Conservation (phyloP, 208 protist species). For the Acanthamoeba polyphaga region DNA sequence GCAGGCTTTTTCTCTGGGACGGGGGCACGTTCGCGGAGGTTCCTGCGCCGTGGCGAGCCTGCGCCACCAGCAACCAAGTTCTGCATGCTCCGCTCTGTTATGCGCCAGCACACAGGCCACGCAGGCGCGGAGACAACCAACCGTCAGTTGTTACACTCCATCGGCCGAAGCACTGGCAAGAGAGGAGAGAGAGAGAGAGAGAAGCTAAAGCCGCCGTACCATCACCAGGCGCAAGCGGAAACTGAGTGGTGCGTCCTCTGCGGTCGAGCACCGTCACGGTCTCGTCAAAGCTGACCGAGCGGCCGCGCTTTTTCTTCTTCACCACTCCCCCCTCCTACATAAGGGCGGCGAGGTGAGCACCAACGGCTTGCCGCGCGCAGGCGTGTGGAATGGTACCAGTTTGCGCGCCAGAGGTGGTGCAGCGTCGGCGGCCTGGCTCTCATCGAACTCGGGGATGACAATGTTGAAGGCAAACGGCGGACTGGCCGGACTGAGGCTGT, state of each 20-base stretch:
- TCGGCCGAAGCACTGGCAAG: neutral
- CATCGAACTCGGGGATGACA: slow-evolving; percentile 16
- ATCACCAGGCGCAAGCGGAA: neutral
- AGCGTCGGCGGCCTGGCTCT: neutral
- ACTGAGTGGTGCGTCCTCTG: neutral
- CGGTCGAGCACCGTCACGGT: neutral
- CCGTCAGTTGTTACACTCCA: neutral
- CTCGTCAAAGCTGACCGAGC: neutral
- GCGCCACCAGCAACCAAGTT: neutral
- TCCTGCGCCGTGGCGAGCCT: neutral
- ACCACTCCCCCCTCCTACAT: too few species aligned
- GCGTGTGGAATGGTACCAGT: neutral
- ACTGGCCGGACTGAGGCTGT: neutral
- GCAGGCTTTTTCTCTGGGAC: neutral
- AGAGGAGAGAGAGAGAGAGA: neutral
- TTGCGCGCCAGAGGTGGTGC: neutral
- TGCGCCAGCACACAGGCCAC: neutral
- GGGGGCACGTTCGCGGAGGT: neutral
- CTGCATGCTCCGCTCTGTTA: neutral
- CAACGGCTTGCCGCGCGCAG: too few species aligned
- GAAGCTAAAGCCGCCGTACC: neutral
- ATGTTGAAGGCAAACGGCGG: slow-evolving; percentile 24
- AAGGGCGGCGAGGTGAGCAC: too few species aligned
- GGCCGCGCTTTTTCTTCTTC: neutral
- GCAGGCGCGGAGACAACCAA: neutral